Evolutionary conservation across 2,329 filamentous ascomycete genomes (phyloP), one percentile per base, ranked within the genome.

Genomic region (Sporothrix pallida): DNA sequence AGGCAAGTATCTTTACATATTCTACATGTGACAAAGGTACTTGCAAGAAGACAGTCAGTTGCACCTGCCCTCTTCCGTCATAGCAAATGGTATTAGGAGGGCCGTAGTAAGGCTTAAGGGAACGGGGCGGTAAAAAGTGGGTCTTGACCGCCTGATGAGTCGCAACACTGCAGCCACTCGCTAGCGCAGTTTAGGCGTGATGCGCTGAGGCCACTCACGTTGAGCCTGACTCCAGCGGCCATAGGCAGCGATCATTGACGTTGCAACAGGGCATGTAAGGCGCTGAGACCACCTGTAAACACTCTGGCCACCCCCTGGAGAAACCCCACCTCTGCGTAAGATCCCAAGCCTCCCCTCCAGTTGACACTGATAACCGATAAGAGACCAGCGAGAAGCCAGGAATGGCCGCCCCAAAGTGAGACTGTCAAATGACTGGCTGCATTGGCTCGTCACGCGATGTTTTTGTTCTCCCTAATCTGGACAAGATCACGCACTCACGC

Each of bases 391-490:
- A 42, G 10, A 67, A 20, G 31, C 58, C 31, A 44, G 44, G 37
- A n/a, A 42, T 7, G 56, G 31, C 8, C 26, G 9, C 58, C 17
- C 37, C 37, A 65, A 65, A 7, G 52, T 26, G 15, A 50, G 23
- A 31, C 63, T 50, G 63, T 48, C 68, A 26, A 70, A 48, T 70
- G 68, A 60, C 68, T 48, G 69, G 48, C 17, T 52, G 17, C 13
- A 20, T 44, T 15, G n/a, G 50, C 23, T 44, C n/a, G 42, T 62
- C 69, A 71, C 69, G 54, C 69, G 69, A 62, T 71, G 54, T 37
- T 37, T 37, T 37, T 60, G 7, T 71, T 46, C 26, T 48, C 31
- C 65, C 54, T 23, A 26, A 52, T 20, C 15, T 69, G 26, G 48
- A 54, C 65, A 69, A 48, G 44, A 23, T 50, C 20, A 2, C 60